A percentile compares a stretch with the other conserved stretches of the same genome.
Conservation (phyloP, 1,284 basidiomycete genomes). For the Phaffia rhodozyma region DNA sequence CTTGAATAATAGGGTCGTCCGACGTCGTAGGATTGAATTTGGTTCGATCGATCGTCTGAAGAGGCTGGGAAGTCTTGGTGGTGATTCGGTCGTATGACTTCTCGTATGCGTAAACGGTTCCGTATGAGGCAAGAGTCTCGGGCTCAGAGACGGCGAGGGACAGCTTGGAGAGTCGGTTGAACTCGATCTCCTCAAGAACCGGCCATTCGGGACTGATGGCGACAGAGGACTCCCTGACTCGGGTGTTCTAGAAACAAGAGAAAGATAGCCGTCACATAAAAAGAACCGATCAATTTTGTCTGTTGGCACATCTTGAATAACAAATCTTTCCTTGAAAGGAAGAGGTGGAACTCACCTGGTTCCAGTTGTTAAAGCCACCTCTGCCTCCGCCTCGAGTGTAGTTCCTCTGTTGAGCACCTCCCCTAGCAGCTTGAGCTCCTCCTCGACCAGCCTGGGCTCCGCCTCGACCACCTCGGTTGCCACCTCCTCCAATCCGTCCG, state of each 20-base stretch:
- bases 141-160: constrained; percentile 83
- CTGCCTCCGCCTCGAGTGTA: constrained; percentile 48
- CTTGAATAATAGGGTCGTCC: constrained; percentile 89
- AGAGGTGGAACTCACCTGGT: constrained; percentile 50
- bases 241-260: constrained; percentile 51
- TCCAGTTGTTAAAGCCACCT: constrained; percentile 86
- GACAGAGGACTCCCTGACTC: constrained; percentile 86
- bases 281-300: background rate
- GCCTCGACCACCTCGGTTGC: constrained; percentile 51
- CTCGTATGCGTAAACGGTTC: constrained; percentile 85
- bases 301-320: background rate
- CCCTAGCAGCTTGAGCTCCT: constrained; percentile 31
- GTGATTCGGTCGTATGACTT: constrained; percentile 91
- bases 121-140: constrained; percentile 78
- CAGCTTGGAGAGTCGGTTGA: constrained; percentile 81
- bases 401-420: constrained; percentile 31
- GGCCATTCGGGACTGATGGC: constrained; percentile 84
- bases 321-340: background rate
- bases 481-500: constrained; percentile 36
- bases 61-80: constrained; percentile 78
- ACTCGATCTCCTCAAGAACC: constrained; percentile 95
- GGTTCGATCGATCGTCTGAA: constrained; percentile 87
- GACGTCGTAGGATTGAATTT: constrained; percentile 96
- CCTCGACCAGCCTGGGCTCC: constrained; percentile 40
- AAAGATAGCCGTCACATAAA: background rate